Percentiles rank a stretch among this genome's conserved stretches.
Conservation (phyloP, 306 rosid species). For the Quercus glauca region DNA sequence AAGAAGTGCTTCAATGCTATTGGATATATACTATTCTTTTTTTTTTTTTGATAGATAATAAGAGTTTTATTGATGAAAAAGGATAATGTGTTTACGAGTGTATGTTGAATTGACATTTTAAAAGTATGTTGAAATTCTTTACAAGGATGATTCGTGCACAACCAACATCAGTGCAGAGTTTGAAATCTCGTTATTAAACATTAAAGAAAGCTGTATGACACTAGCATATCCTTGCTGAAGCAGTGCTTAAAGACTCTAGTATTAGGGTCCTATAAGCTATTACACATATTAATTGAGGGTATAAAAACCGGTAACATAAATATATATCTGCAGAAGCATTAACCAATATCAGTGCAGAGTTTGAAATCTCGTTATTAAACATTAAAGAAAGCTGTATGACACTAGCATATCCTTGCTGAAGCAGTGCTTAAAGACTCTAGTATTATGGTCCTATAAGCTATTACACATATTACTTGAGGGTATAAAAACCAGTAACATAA, state of each 20-base stretch:
- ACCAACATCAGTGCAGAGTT: conserved; percentile 7
- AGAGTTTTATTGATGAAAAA: too few species aligned
- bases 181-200: conserved; percentile 14
- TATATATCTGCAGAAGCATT: background rate
- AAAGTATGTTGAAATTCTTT: background rate
- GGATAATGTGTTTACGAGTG: too few species aligned
- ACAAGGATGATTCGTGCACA: conserved; percentile 5
- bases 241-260: background rate
- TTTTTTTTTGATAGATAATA: too few species aligned
- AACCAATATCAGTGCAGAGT: conserved; percentile 6
- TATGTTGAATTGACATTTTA: conserved; percentile 14
- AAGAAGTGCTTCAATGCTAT: background rate
- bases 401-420: background rate
- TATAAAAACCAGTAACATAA: background rate
- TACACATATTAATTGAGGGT: background rate
- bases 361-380: conserved; percentile 10
- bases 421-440: background rate
- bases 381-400: conserved; percentile 12
- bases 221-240: background rate
- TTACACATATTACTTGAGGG: background rate
- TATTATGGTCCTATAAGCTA: background rate
- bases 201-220: conserved; percentile 7
- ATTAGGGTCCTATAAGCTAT: background rate
- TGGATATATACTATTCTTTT: background rate
- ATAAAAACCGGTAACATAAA: background rate